Conservation (phyloP, 2,329 filamentous ascomycete genomes). For the Penicillium sp. region DNA sequence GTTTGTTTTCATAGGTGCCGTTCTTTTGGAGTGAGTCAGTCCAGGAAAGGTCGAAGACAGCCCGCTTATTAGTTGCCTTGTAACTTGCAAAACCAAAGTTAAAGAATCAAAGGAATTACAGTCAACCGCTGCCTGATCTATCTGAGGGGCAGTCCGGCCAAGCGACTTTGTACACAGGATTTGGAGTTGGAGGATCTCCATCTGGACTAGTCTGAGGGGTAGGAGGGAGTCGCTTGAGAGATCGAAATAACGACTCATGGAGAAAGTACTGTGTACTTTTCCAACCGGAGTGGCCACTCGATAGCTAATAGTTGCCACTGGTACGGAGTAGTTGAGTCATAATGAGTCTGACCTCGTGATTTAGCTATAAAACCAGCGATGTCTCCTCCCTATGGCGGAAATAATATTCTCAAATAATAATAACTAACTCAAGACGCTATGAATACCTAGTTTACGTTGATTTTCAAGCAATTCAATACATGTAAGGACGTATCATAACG, state of each 20-base stretch:
- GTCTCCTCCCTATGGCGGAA: background rate
- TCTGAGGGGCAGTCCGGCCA: slow-evolving; percentile 13
- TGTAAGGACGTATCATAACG: slow-evolving; percentile 9
- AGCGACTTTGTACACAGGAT: slow-evolving; percentile 12
- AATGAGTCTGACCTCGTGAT: background rate
- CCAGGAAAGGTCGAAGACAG: background rate
- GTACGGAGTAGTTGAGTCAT: slow-evolving; percentile 4
- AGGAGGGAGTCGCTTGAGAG: slow-evolving; percentile 1
- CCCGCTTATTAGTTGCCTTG: background rate
- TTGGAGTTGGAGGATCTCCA: slow-evolving; percentile 17
- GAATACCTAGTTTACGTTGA: slow-evolving; percentile 10
- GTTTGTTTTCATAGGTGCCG: background rate
- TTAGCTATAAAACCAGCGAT: slow-evolving; percentile 2
- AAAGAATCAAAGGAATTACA: slow-evolving; percentile 9
- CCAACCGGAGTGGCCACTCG: background rate
- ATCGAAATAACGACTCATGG: background rate
- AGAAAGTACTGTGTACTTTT: slow-evolving; percentile 8
- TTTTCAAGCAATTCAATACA: slow-evolving; percentile 15
- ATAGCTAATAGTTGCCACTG: slow-evolving; percentile 8
- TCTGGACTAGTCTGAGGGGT: slow-evolving; percentile 27
- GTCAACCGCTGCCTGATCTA: slow-evolving; percentile 20
- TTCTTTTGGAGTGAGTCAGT: slow-evolving; percentile 2
- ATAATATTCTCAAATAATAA: background rate
- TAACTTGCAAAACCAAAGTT: background rate
- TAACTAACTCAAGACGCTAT: background rate